phyloP scores from a whole-genome alignment of 345 rosid species.

The Nasturtium officinale region DNA sequence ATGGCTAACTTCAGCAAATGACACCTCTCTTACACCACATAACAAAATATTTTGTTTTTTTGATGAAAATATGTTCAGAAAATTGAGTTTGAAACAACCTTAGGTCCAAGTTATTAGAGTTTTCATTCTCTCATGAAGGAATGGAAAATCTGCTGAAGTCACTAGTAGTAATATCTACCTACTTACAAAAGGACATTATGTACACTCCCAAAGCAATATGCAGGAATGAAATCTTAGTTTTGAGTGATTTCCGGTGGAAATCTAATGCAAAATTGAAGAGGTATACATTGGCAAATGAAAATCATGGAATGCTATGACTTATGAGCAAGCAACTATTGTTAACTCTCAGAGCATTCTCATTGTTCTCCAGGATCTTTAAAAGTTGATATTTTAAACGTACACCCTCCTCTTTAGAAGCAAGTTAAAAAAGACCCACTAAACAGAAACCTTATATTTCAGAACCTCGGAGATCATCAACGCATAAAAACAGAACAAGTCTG shows the following conservation, averaged over 20 bases:
- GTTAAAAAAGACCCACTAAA: neutral
- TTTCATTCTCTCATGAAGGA: neutral
- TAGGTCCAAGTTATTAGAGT: too few relatives aligned
- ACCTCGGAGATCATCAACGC: neutral
- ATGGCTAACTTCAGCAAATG: too few relatives aligned
- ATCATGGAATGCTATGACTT: neutral
- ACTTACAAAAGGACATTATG: neutral
- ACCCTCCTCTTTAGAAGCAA: neutral
- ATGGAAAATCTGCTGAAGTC: neutral
- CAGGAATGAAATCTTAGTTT: neutral
- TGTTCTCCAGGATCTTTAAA: neutral
- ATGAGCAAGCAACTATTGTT: neutral
- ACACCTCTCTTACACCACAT: too few relatives aligned
- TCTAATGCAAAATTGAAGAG: neutral
- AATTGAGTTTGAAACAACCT: too few relatives aligned
- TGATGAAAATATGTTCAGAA: too few relatives aligned
- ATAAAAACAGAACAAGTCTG: neutral
- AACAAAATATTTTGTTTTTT: too few relatives aligned
- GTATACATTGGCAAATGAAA: neutral
- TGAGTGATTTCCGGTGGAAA: neutral
- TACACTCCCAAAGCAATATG: neutral
- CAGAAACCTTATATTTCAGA: constrained; percentile 18
- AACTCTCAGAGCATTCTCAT: neutral
- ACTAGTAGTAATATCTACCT: too few relatives aligned
- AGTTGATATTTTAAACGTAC: neutral